Evolutionary conservation across 2,329 filamentous ascomycete genomes (phyloP).

Genomic region (Didymella sp.): DNA sequence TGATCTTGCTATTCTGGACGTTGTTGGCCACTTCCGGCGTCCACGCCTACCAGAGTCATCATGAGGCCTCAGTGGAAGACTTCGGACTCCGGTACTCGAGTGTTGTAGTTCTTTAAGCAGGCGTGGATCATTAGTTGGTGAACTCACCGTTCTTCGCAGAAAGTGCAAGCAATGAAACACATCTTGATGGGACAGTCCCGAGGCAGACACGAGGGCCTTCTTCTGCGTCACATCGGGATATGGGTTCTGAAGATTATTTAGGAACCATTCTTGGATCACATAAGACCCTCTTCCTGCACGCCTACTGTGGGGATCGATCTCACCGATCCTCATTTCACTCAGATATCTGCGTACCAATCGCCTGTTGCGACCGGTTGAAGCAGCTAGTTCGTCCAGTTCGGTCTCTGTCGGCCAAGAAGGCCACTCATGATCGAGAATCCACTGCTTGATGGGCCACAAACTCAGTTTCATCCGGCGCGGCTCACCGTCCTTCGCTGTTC

Average conservation of each 20-base stretch:
- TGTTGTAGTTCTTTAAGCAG: not conserved
- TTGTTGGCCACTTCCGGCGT: too few relatives aligned
- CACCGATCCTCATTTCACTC: not conserved
- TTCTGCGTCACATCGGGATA: not conserved
- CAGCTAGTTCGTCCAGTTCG: not conserved
- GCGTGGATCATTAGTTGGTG: not conserved
- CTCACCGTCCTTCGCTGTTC: not conserved
- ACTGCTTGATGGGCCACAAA: not conserved
- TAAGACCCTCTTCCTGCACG: not conserved
- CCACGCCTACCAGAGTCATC: not conserved
- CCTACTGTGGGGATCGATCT: not conserved
- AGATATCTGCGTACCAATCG: not conserved
- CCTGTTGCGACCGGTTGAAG: not conserved
- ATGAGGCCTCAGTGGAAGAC: not conserved
- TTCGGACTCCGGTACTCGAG: not conserved
- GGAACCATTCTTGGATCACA: not conserved
- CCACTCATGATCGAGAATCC: not conserved
- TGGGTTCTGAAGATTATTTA: not conserved
- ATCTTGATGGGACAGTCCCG: not conserved
- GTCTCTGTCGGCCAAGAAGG: not conserved
- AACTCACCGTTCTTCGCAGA: not conserved
- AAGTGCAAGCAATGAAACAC: not conserved
- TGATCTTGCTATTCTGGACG: not conserved
- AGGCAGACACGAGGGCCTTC: not conserved
- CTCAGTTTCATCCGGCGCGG: not conserved